Conservation (phyloP, 768 basidiomycete species). For the Tricholoma matsutake region DNA sequence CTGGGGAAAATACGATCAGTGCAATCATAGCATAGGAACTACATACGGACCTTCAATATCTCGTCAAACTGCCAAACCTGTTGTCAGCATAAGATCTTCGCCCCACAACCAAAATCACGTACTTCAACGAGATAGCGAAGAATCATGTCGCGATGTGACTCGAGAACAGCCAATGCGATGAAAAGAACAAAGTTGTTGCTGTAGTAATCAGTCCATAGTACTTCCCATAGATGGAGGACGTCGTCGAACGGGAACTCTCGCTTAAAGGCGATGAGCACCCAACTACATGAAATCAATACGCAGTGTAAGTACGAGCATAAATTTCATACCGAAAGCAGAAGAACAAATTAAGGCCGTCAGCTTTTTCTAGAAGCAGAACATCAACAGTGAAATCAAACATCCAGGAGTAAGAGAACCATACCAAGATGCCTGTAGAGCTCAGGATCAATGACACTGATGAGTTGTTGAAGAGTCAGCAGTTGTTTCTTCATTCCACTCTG, state of each 20-base stretch:
- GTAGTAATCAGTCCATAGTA: constrained; percentile 90
- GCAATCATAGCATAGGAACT: neutral
- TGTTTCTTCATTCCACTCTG: constrained; percentile 99
- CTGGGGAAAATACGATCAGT: constrained; percentile 29
- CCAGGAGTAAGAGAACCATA: constrained; percentile 22
- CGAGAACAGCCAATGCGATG: constrained; percentile 89
- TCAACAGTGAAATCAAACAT: neutral
- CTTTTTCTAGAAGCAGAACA: constrained; percentile 54
- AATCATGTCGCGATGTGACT: constrained; percentile 94
- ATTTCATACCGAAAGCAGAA: constrained; percentile 89
- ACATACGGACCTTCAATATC: constrained; percentile 56
- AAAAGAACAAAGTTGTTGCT: constrained; percentile 88
- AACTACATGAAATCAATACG: constrained; percentile 41
- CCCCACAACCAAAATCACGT: constrained; percentile 6
- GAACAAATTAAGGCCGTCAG: constrained; percentile 89
- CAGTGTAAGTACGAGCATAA: neutral
- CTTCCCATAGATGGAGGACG: constrained; percentile 90
- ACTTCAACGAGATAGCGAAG: constrained; percentile 94
- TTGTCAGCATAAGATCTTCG: constrained; percentile 3
- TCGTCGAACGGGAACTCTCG: constrained; percentile 94
- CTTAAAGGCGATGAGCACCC: constrained; percentile 93
- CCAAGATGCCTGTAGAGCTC: constrained; percentile 91
- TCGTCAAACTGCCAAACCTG: constrained; percentile 64
- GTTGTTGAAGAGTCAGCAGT: constrained; percentile 80
- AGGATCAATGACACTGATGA: constrained; percentile 93